Evolutionary conservation across 2,329 filamentous ascomycete species (phyloP).

Genomic region (Aspergillus pseudoterreus): DNA sequence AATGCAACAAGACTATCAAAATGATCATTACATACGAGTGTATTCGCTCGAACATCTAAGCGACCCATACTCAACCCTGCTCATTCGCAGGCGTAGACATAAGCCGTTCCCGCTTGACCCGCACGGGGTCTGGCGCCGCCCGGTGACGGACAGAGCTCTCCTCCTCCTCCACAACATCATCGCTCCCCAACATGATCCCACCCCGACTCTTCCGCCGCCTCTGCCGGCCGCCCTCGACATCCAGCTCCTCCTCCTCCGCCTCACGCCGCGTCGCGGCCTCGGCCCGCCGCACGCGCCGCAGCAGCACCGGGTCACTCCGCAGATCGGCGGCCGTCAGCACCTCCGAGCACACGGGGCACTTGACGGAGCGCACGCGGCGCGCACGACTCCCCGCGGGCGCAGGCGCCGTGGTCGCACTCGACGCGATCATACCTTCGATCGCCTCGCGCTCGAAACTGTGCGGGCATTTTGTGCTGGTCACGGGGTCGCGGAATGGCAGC

Average conservation of each 20-base stretch:
- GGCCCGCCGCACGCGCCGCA: conserved; percentile 35
- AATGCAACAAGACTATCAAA: not conserved
- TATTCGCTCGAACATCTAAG: not conserved
- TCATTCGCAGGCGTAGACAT: conserved; percentile 1
- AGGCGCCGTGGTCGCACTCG: conserved; percentile 25
- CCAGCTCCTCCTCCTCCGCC: conserved; percentile 29
- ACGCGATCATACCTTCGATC: conserved; percentile 43
- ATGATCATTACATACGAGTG: not conserved
- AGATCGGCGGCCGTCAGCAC: conserved; percentile 37
- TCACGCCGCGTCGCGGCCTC: conserved; percentile 24
- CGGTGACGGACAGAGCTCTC: conserved; percentile 5
- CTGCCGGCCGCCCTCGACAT: conserved; percentile 12
- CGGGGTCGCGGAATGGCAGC: conserved; percentile 42
- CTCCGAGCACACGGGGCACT: conserved; percentile 42
- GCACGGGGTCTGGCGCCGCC: conserved; percentile 4
- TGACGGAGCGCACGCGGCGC: conserved; percentile 25
- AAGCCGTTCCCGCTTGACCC: conserved; percentile 17
- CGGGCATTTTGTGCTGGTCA: conserved; percentile 47
- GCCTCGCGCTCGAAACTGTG: conserved; percentile 49
- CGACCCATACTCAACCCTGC: not conserved
- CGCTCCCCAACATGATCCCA: conserved; percentile 30
- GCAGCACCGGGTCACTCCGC: conserved; percentile 36
- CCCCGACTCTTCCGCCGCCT: conserved; percentile 15
- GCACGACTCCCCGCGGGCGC: conserved; percentile 12
- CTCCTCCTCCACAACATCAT: conserved; percentile 13